phyloP scores from a whole-genome alignment of 768 basidiomycete species.

The Agaricus sinodeliciosus region DNA sequence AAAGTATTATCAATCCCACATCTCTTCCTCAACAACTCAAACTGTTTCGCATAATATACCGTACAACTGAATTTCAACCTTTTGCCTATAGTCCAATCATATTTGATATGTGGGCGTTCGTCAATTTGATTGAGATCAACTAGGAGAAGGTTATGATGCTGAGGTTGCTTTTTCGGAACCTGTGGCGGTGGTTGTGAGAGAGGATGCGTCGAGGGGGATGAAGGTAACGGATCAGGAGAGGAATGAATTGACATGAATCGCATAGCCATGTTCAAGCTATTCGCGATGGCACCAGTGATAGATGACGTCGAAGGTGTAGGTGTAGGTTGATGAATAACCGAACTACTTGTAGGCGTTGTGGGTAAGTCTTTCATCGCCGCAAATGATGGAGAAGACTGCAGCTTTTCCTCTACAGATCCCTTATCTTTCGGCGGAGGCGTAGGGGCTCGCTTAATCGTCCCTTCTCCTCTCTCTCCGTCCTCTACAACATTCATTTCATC shows the following conservation, averaged over 20 bases:
- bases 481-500: conserved; percentile 31
- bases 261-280: conserved; percentile 51
- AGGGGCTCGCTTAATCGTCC: conserved; percentile 24
- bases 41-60: conserved; percentile 78
- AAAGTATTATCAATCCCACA: conserved; percentile 63
- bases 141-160: conserved; percentile 44
- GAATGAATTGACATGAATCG: conserved; percentile 17
- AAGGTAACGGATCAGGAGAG: conserved; percentile 16
- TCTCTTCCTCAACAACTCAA: conserved; percentile 55
- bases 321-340: conserved; percentile 12
- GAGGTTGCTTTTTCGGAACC: conserved; percentile 28
- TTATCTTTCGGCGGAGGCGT: conserved; percentile 19
- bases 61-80: conserved; percentile 73
- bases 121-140: conserved; percentile 43
- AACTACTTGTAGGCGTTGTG: conserved; percentile 3
- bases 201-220: conserved; percentile 31
- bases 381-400: neutral
- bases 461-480: conserved; percentile 9
- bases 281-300: conserved; percentile 42
- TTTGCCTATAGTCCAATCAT: conserved; percentile 74
- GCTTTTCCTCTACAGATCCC: neutral
- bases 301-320: conserved; percentile 28
- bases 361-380: conserved; percentile 4
- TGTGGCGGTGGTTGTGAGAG: conserved; percentile 27
- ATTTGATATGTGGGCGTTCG: conserved; percentile 76